Base-by-base conservation (phyloP, 768 basidiomycete species). In the Naematelia encephala region DNA sequence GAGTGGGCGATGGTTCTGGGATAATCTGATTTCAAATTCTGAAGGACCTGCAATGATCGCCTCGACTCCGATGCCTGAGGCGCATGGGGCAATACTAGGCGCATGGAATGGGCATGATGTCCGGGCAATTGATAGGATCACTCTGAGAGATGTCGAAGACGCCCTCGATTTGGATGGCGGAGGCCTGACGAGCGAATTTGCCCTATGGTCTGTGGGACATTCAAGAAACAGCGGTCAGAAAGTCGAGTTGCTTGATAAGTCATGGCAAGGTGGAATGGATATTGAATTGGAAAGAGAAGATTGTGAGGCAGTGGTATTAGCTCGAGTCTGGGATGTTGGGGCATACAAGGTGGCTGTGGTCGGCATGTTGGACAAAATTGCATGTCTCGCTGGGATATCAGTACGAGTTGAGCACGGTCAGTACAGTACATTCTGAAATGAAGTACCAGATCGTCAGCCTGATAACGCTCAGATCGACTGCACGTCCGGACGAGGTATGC, bases 21-120 rank as follows among this genome's bases (percentile, higher is more conserved):
- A 60, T n/a, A 61, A 66, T 51, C 43, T 69, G 30, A 51, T 56
- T 14, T 64, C 54, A 4, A n/a, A 21, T 0, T 39, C 30, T 1
- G 64, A 63, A 21, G 69, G 69, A 2, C 64, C 61, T 10, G 67
- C 67, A 16, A 19, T 68, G 23, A 34, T 68, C 1, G 69, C 50
- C n/a, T 27, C 44, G 4, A 52, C 51, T 4, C 13, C 14, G 21
- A 25, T 63, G n/a, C 56, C 51, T n/a, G 28, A 45, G 13, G 48
- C 59, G 13, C 46, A 56, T 8, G 61, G 64, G 0, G 64, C 64
- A 16, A 42, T 66, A 16, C 56, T 71, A 19, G 64, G 57, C 4
- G 57, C 48, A 26, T 71, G 69, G 69, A 71, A 71, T 47, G 45
- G 54, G 1, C 56, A 64, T n/a, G 53, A 66, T 39, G 59, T 48